Percentiles rank a stretch among this genome's conserved stretches.
Conservation (phyloP, 2,329 filamentous ascomycete species). For the Microcyclospora pomicola region DNA sequence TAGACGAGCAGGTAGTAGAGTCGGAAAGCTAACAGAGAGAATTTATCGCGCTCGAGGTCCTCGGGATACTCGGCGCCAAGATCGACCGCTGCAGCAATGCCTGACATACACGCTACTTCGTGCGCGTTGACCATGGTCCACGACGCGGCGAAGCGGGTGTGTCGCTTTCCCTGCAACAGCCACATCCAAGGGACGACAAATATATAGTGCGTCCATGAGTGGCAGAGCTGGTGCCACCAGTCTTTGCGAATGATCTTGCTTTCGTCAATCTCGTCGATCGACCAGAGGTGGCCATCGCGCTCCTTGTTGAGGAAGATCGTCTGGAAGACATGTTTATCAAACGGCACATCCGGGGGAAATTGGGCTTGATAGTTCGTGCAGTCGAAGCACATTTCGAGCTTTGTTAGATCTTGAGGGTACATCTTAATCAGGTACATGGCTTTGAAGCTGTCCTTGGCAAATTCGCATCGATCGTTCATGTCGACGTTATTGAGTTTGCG, state of each 20-base stretch:
- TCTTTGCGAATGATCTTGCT: constrained; percentile 48
- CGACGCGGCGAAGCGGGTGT: constrained; percentile 49
- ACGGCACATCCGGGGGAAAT: constrained; percentile 42
- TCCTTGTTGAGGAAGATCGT: constrained; percentile 52
- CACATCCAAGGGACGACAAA: constrained; percentile 58
- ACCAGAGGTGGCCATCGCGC: constrained; percentile 42
- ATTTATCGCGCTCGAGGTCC: constrained; percentile 48
- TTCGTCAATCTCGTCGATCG: constrained; percentile 43
- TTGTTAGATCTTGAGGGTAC: constrained; percentile 41
- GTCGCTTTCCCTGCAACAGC: constrained; percentile 52
- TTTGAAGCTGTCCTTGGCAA: constrained; percentile 39
- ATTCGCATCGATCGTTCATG: constrained; percentile 29
- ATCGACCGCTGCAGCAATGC: constrained; percentile 56
- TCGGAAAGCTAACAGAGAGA: constrained; percentile 46
- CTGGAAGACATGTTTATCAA: constrained; percentile 54
- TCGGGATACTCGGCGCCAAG: constrained; percentile 51
- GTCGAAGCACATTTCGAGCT: constrained; percentile 54
- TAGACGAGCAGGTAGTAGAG: constrained; percentile 49
- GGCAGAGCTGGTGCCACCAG: constrained; percentile 56
- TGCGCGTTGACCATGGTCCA: constrained; percentile 61
- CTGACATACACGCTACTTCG: constrained; percentile 56
- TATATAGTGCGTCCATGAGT: constrained; percentile 49
- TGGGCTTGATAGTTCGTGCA: constrained; percentile 64
- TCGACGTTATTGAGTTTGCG: constrained; percentile 27
- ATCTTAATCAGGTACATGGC: constrained; percentile 54